phyloP scores from a whole-genome alignment of 2,329 filamentous ascomycete species.

The Periglandula ipomoeae region DNA sequence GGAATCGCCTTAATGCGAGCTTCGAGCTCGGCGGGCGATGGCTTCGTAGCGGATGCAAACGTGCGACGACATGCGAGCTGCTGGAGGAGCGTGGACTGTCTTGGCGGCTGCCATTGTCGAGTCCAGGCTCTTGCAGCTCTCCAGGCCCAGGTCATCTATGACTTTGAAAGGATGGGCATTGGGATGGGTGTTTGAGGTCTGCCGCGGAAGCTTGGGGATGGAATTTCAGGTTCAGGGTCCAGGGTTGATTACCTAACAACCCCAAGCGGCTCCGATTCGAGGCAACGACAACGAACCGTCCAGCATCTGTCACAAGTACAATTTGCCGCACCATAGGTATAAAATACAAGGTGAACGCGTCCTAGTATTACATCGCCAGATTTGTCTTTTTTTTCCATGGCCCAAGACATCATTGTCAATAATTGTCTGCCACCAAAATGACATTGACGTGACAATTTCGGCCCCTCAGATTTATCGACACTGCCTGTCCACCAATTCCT shows the following conservation, averaged over 20 bases:
- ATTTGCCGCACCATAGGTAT: too few relatives aligned
- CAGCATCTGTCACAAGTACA: too few relatives aligned
- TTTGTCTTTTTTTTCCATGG: too few relatives aligned
- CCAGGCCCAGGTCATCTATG: slow-evolving; percentile 29
- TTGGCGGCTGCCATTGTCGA: slow-evolving; percentile 22
- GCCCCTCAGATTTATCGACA: too few relatives aligned
- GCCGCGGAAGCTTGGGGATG: neutral
- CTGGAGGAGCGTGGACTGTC: slow-evolving; percentile 2
- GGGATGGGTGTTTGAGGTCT: neutral
- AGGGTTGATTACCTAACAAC: neutral
- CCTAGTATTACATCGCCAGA: too few relatives aligned
- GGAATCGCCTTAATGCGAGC: slow-evolving; percentile 63
- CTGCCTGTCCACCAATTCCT: too few relatives aligned
- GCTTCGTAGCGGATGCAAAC: slow-evolving; percentile 16
- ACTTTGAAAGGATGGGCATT: slow-evolving; percentile 9
- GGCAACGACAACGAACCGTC: too few relatives aligned
- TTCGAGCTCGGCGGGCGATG: slow-evolving; percentile 25
- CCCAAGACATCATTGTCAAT: too few relatives aligned
- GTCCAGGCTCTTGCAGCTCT: slow-evolving; percentile 28
- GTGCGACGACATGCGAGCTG: slow-evolving; percentile 8
- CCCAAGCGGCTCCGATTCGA: neutral
- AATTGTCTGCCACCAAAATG: too few relatives aligned
- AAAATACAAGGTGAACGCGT: too few relatives aligned
- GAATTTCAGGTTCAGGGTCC: neutral
- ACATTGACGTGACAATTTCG: too few relatives aligned